Evolutionary conservation across 495 filamentous ascomycete genomes (phyloP).

Genomic region (Ramalina intermedia): DNA sequence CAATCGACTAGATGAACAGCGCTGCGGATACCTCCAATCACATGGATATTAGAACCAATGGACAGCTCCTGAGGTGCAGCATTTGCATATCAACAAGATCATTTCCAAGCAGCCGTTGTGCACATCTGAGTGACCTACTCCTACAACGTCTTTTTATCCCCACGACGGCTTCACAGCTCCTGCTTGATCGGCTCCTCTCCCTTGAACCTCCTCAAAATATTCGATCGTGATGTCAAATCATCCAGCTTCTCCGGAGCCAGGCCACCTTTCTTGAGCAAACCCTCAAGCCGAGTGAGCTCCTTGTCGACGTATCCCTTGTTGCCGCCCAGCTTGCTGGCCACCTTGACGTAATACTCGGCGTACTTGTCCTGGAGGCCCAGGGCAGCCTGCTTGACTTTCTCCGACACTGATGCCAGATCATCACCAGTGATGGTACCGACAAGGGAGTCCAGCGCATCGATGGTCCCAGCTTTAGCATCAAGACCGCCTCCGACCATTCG

Average conservation of each 20-base stretch:
- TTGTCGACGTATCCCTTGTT: constrained; percentile 69
- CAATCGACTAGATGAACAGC: not conserved
- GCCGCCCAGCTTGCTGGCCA: constrained; percentile 66
- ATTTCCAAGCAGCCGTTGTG: no score
- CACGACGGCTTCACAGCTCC: constrained; percentile 32
- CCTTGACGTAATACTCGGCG: constrained; percentile 87
- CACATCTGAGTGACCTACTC: no score
- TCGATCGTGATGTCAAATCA: constrained; percentile 73
- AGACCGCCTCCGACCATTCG: constrained; percentile 71
- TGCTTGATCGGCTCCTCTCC: constrained; percentile 29
- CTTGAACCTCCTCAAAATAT: constrained; percentile 73
- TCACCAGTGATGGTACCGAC: constrained; percentile 49
- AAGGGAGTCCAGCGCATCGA: constrained; percentile 60
- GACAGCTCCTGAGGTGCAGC: no score
- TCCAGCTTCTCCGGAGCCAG: constrained; percentile 77
- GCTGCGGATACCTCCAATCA: no score
- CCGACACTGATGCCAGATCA: constrained; percentile 41
- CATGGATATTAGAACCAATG: no score
- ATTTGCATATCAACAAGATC: no score
- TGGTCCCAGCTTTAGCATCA: constrained; percentile 64
- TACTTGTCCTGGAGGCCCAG: constrained; percentile 61
- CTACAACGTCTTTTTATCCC: no score
- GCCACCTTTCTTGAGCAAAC: constrained; percentile 71
- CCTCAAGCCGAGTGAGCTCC: constrained; percentile 68
- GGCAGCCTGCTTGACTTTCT: constrained; percentile 56